Conservation (phyloP, 1,284 basidiomycete species). For the Ceratobasidium sp. region DNA sequence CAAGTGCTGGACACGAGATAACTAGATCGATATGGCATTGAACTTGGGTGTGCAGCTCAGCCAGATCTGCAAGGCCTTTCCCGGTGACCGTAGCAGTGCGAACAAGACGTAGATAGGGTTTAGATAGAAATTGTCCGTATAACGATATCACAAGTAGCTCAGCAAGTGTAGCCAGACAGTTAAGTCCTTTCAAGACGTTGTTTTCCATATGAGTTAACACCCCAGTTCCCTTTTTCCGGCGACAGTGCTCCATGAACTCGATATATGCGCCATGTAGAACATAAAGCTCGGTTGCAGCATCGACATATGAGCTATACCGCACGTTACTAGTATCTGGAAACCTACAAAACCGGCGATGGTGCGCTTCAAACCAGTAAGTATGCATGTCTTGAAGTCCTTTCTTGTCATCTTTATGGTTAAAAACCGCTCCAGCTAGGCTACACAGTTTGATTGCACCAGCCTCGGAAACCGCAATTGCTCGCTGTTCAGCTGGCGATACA, state of each 20-base stretch:
- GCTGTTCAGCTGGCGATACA: conserved; percentile 8
- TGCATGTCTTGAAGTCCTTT: conserved; percentile 56
- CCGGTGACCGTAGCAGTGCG: conserved; percentile 48
- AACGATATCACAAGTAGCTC: conserved; percentile 58
- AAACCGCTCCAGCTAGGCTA: conserved; percentile 54
- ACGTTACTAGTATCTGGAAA: conserved; percentile 42
- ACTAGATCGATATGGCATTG: too few species aligned
- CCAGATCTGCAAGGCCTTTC: conserved; percentile 36
- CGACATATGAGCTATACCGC: conserved; percentile 29
- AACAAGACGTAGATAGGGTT: conserved; percentile 57
- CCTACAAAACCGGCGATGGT: not conserved
- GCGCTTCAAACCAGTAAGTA: conserved; percentile 51
- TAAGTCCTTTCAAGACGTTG: conserved; percentile 58
- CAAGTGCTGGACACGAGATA: too few species aligned
- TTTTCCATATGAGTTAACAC: conserved; percentile 53
- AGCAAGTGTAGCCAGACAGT: conserved; percentile 57
- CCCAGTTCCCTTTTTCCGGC: conserved; percentile 52
- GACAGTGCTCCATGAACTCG: conserved; percentile 25
- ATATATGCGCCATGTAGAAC: conserved; percentile 8
- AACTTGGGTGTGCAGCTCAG: too few species aligned
- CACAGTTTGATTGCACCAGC: conserved; percentile 56
- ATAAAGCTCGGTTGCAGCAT: conserved; percentile 40
- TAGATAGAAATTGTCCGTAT: conserved; percentile 55
- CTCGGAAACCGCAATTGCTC: conserved; percentile 14
- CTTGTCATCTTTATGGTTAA: conserved; percentile 59